These are phyloP conservation scores for Davidsoniella australis DNA, from an alignment of 2,329 filamentous ascomycete species.

Conservation along the genomic window DNA sequence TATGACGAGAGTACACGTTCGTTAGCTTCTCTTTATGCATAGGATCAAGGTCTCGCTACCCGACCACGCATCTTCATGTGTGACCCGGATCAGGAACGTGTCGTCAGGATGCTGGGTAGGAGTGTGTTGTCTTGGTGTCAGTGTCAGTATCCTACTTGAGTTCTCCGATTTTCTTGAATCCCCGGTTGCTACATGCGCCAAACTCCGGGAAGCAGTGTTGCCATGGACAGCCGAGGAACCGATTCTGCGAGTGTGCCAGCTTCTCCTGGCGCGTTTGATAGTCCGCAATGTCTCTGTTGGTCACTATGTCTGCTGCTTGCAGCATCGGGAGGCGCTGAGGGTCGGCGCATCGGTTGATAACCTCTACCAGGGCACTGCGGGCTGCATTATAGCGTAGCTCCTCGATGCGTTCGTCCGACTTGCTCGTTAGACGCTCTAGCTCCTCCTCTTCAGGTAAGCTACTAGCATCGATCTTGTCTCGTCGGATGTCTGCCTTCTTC, in stretches of 20 bases:
- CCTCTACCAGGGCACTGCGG: too few relatives aligned
- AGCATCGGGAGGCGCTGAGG: too few relatives aligned
- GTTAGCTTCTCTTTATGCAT: too few relatives aligned
- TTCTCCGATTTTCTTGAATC: constrained; percentile 3
- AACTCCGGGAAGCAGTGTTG: background rate
- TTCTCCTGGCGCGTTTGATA: background rate
- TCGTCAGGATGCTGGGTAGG: background rate
- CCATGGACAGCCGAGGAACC: constrained; percentile 2
- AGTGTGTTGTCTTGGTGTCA: background rate
- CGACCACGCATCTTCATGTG: background rate
- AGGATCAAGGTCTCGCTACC: background rate
- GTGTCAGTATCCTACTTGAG: background rate
- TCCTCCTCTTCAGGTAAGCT: too few relatives aligned
- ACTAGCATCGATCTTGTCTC: too few relatives aligned
- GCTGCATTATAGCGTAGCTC: too few relatives aligned
- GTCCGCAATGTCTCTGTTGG: background rate
- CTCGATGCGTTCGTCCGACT: too few relatives aligned
- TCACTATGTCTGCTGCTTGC: background rate
- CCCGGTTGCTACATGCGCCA: background rate
- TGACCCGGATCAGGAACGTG: too few relatives aligned
- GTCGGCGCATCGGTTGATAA: background rate
- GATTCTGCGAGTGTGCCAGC: background rate
- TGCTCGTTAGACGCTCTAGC: too few relatives aligned
- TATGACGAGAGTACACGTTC: background rate
- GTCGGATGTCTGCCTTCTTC: too few relatives aligned